Conservation (phyloP, 306 rosid species). For the Spatholobus suberectus region DNA sequence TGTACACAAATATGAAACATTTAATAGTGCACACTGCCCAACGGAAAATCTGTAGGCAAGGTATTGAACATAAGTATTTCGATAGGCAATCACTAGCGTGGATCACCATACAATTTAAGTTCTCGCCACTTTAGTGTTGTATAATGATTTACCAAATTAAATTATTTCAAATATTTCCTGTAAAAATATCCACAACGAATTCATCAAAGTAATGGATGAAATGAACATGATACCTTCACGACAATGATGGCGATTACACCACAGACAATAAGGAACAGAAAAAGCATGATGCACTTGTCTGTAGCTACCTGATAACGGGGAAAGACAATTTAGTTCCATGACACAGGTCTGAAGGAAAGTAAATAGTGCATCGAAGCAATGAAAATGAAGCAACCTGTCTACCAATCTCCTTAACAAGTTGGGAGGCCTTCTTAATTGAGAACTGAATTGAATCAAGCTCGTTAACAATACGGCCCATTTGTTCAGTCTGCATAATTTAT, state of each 20-base stretch:
- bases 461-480: slow-evolving; percentile 97
- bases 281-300: slow-evolving; percentile 98
- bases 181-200: background rate
- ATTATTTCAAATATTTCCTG: slow-evolving; percentile 3
- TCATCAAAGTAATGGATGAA: slow-evolving; percentile 11
- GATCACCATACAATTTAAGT: background rate
- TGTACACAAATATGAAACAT: background rate
- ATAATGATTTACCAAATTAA: background rate
- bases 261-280: slow-evolving; percentile 83
- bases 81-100: slow-evolving; percentile 7
- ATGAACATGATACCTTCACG: slow-evolving; percentile 76
- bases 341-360: slow-evolving; percentile 10
- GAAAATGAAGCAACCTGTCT: slow-evolving; percentile 74
- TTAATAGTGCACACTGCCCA: background rate
- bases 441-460: slow-evolving; percentile 98
- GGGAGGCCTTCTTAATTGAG: slow-evolving; percentile 97
- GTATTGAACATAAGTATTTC: background rate
- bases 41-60: background rate
- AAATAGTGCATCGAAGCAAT: background rate
- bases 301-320: slow-evolving; percentile 82
- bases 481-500: slow-evolving; percentile 77
- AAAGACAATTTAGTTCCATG: slow-evolving; percentile 31
- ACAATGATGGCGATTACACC: slow-evolving; percentile 95
- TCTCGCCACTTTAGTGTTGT: background rate
- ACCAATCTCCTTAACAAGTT: slow-evolving; percentile 98